Percentiles rank a stretch among this genome's conserved stretches.
Evolutionary conservation across 371 early-diverging fungal genomes (phyloP).

Genomic region (Mortierella sp.): DNA sequence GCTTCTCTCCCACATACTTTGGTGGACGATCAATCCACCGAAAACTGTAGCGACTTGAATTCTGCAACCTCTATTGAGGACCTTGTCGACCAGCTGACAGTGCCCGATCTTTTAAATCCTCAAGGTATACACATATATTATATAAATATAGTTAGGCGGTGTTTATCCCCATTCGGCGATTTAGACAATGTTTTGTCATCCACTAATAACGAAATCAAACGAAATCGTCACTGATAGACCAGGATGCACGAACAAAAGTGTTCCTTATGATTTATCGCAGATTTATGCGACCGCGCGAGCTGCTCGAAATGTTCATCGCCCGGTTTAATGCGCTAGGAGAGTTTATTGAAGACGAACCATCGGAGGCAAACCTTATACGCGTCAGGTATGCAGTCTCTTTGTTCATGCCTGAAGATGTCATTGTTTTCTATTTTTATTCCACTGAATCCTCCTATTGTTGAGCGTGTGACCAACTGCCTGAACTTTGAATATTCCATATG

Average conservation of each 20-base stretch:
- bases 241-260: slow-evolving; percentile 38
- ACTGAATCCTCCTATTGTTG: background rate
- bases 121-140: slow-evolving; percentile 19
- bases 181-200: too few relatives aligned
- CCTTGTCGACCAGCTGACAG: slow-evolving; percentile 43
- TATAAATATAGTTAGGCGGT: background rate
- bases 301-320: slow-evolving; percentile 61
- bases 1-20: background rate
- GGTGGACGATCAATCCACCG: background rate
- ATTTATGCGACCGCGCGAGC: slow-evolving; percentile 68
- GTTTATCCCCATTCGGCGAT: background rate
- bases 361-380: slow-evolving; percentile 21
- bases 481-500: slow-evolving; percentile 35
- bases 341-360: slow-evolving; percentile 23
- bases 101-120: slow-evolving; percentile 29
- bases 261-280: slow-evolving; percentile 70
- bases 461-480: too few relatives aligned
- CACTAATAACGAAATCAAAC: too few relatives aligned
- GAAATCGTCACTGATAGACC: slow-evolving; percentile 15
- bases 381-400: slow-evolving; percentile 20
- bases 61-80: slow-evolving; percentile 41
- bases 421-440: background rate
- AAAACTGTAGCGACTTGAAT: slow-evolving; percentile 24
- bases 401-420: too few relatives aligned
- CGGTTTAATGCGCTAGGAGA: slow-evolving; percentile 57